These are phyloP conservation scores for Exophiala phaeomuriformis DNA, from an alignment of 2,329 filamentous ascomycete species.

Conservation along the genomic window DNA sequence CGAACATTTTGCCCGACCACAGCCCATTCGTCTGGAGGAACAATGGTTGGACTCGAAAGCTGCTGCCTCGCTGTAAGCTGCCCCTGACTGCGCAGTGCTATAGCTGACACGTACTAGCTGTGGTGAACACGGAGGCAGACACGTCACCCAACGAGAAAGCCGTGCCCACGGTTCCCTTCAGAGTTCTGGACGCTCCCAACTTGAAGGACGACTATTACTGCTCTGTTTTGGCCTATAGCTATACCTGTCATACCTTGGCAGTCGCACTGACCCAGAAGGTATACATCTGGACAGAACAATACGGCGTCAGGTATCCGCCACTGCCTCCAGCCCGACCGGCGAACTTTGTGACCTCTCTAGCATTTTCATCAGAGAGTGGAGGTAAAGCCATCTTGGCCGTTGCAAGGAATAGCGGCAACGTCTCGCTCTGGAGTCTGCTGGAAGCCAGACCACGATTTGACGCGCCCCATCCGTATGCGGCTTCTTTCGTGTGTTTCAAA, in stretches of 20 bases:
- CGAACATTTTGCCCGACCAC: constrained; percentile 10
- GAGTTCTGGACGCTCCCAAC: constrained; percentile 79
- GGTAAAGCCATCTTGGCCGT: constrained; percentile 74
- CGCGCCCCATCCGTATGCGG: constrained; percentile 60
- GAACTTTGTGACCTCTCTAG: constrained; percentile 71
- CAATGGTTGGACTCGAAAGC: constrained; percentile 34
- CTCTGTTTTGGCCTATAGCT: constrained; percentile 78
- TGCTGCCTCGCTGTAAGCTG: constrained; percentile 33
- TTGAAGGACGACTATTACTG: constrained; percentile 96
- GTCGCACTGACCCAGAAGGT: constrained; percentile 73
- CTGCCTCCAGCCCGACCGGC: constrained; percentile 43
- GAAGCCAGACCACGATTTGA: constrained; percentile 63
- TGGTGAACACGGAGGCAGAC: not conserved
- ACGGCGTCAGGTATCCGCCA: constrained; percentile 56
- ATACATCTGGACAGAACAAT: constrained; percentile 79
- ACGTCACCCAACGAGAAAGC: constrained; percentile 32
- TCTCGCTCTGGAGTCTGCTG: constrained; percentile 70
- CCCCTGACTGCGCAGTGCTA: not conserved
- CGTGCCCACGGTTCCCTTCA: constrained; percentile 68
- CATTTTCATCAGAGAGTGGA: constrained; percentile 76
- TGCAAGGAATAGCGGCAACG: constrained; percentile 67
- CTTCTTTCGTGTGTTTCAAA: constrained; percentile 77
- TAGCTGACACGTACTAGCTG: constrained; percentile 2
- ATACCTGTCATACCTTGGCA: constrained; percentile 65
- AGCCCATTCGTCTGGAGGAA: constrained; percentile 37